Evolutionary conservation across 2,329 filamentous ascomycete species (phyloP).

Genomic region (Saccharata proteae): DNA sequence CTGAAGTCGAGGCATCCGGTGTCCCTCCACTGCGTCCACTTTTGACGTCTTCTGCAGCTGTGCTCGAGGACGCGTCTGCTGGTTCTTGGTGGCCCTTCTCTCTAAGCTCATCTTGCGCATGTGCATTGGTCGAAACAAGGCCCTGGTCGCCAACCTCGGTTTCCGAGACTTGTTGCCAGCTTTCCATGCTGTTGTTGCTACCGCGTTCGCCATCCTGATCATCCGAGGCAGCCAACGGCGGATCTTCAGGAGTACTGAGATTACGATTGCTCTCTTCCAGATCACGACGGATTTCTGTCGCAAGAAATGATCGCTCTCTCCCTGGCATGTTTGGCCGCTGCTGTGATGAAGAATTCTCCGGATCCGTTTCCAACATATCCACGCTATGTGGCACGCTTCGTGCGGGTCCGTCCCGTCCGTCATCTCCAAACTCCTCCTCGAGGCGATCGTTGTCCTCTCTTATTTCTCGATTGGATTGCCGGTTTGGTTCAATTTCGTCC

Average conservation of each 20-base stretch:
- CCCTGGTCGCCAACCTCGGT: slow-evolving; percentile 16
- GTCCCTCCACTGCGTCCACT: too few species aligned
- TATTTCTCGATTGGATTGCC: too few species aligned
- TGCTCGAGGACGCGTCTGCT: background rate
- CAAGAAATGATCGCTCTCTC: slow-evolving; percentile 32
- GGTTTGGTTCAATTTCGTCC: too few species aligned
- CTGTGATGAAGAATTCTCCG: slow-evolving; percentile 11
- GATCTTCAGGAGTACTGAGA: slow-evolving; percentile 2
- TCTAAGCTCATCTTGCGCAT: too few species aligned
- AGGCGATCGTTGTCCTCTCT: too few species aligned
- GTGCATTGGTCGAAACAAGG: too few species aligned
- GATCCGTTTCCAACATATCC: too few species aligned
- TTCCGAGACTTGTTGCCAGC: slow-evolving; percentile 27
- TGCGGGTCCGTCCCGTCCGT: too few species aligned
- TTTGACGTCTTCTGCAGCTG: background rate
- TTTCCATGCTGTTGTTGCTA: slow-evolving; percentile 26
- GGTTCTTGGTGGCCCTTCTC: slow-evolving; percentile 2
- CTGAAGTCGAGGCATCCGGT: too few species aligned
- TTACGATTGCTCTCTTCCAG: slow-evolving; percentile 28
- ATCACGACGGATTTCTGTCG: slow-evolving; percentile 34
- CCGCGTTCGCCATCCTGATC: slow-evolving; percentile 17
- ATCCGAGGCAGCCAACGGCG: background rate
- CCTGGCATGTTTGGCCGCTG: slow-evolving; percentile 35
- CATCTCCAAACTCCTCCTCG: too few species aligned
- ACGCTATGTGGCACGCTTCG: too few species aligned